phyloP scores from a whole-genome alignment of 345 rosid species.

The Hypericum perforatum region DNA sequence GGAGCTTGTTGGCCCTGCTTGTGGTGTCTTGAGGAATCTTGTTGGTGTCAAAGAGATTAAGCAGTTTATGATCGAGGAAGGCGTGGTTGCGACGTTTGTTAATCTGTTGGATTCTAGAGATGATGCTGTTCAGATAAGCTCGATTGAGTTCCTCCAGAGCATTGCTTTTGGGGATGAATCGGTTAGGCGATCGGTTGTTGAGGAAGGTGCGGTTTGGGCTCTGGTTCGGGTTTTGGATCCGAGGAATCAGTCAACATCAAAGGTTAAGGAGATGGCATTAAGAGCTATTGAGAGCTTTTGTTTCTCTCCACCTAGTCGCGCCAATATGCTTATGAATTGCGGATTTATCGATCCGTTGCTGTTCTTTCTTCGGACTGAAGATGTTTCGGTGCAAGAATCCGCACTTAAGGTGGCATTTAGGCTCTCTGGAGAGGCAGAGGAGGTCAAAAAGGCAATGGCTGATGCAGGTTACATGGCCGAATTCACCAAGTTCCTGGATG shows the following conservation, averaged over 20 bases:
- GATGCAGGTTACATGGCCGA: slow-evolving; percentile 78
- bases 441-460: slow-evolving; percentile 56
- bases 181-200: slow-evolving; percentile 37
- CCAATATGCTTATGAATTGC: slow-evolving; percentile 32
- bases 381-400: slow-evolving; percentile 64
- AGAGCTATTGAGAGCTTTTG: slow-evolving; percentile 64
- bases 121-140: slow-evolving; percentile 61
- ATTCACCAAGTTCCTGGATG: slow-evolving; percentile 59
- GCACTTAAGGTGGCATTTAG: slow-evolving; percentile 57
- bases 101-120: slow-evolving; percentile 58
- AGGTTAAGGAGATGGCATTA: slow-evolving; percentile 53
- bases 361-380: slow-evolving; percentile 47
- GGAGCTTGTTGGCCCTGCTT: slow-evolving; percentile 44
- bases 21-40: slow-evolving; percentile 73
- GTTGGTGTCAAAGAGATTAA: slow-evolving; percentile 77
- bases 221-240: slow-evolving; percentile 59
- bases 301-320: slow-evolving; percentile 38
- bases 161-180: slow-evolving; percentile 59
- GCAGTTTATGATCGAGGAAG: slow-evolving; percentile 76
- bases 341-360: slow-evolving; percentile 54
- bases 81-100: slow-evolving; percentile 43
- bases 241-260: slow-evolving; percentile 30
- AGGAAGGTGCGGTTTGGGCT: slow-evolving; percentile 57
- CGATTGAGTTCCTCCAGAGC: slow-evolving; percentile 53
- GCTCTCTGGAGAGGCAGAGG: slow-evolving; percentile 56